Percentiles rank a stretch among this genome's conserved stretches.
These are phyloP conservation scores for Sugiyamaella grinbergsii DNA, from an alignment of 1,139 yeast species.

Conservation along the genomic window DNA sequence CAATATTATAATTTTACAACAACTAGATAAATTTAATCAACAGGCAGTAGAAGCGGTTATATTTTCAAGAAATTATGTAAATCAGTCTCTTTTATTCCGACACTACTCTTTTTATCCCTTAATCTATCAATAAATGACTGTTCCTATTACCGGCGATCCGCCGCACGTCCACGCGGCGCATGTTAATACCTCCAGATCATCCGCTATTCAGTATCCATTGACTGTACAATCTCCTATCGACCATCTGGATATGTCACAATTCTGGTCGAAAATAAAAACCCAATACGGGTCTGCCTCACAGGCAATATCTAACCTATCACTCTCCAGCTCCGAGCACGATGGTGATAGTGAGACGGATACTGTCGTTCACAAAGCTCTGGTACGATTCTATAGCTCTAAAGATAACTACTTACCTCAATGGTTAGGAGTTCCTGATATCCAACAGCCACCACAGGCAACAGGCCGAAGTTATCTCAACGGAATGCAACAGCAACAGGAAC, in stretches of 20 bases:
- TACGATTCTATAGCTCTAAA: constrained; percentile 36
- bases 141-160: too few relatives aligned
- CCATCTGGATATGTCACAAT: constrained; percentile 4
- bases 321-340: constrained; percentile 39
- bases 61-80: too few relatives aligned
- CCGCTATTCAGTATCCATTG: neutral
- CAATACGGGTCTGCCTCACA: constrained; percentile 35
- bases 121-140: too few relatives aligned
- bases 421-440: constrained; percentile 32
- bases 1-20: too few relatives aligned
- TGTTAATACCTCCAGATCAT: neutral
- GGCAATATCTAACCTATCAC: constrained; percentile 35
- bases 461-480: constrained; percentile 3
- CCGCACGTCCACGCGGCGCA: too few relatives aligned
- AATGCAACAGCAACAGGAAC: neutral
- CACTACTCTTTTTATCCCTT: too few relatives aligned
- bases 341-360: constrained; percentile 42
- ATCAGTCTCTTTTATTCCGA: too few relatives aligned
- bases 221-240: neutral
- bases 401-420: constrained; percentile 35
- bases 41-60: too few relatives aligned
- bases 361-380: constrained; percentile 41
- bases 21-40: too few relatives aligned
- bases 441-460: neutral
- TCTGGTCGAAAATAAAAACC: constrained; percentile 33